These are phyloP conservation scores for Helminthosporium solani DNA, from an alignment of 2,329 filamentous ascomycete species.

Conservation along the genomic window DNA sequence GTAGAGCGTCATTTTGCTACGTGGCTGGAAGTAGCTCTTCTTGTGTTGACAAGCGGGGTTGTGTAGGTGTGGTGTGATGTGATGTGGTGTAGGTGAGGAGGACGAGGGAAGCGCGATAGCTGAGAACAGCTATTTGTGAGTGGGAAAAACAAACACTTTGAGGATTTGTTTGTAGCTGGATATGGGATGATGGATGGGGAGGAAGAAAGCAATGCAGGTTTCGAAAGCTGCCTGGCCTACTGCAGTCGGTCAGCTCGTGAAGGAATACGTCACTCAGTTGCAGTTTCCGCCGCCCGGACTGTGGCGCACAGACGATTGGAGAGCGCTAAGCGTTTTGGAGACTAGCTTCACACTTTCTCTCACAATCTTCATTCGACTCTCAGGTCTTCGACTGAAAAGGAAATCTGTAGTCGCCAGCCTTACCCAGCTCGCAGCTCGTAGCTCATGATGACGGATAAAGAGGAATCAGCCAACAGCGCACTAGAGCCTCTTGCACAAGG, in stretches of 20 bases:
- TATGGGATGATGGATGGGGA: background rate
- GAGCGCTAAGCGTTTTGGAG: background rate
- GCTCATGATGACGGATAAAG: slow-evolving; percentile 8
- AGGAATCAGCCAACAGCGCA: background rate
- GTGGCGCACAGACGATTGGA: slow-evolving; percentile 6
- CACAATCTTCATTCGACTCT: slow-evolving; percentile 7
- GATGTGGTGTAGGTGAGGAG: background rate
- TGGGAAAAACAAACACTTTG: slow-evolving; percentile 10
- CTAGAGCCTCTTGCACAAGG: background rate
- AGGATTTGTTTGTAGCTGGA: background rate
- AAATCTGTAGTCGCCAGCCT: background rate
- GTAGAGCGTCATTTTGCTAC: slow-evolving; percentile 66
- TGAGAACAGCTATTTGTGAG: slow-evolving; percentile 7
- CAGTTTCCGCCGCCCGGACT: slow-evolving; percentile 11
- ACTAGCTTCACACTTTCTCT: slow-evolving; percentile 5
- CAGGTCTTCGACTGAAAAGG: slow-evolving; percentile 2
- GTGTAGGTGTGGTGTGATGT: too few relatives aligned
- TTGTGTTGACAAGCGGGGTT: slow-evolving; percentile 25
- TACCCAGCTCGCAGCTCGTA: background rate
- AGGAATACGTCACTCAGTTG: slow-evolving; percentile 33
- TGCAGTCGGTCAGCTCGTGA: slow-evolving; percentile 18
- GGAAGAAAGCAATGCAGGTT: slow-evolving; percentile 3
- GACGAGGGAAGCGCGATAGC: background rate
- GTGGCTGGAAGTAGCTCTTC: slow-evolving; percentile 21
- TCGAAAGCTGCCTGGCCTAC: slow-evolving; percentile 19